Base-by-base conservation (phyloP, 2,329 filamentous ascomycete species). In the Claviceps sp. region DNA sequence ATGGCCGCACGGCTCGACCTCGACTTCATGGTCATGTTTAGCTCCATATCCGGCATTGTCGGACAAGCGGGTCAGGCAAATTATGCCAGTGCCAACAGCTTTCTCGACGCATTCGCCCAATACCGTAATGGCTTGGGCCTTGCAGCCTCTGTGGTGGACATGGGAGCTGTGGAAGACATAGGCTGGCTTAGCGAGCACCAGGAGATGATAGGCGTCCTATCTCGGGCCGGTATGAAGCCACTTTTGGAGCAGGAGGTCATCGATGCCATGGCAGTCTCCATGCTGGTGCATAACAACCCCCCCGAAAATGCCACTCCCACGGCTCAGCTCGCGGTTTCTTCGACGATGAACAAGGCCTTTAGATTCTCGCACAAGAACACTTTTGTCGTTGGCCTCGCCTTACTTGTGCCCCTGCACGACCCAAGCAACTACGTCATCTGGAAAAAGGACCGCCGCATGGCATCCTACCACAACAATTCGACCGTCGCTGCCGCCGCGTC, bases 11-110 rank as follows among this genome's bases (percentile, higher is more conserved):
- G 7, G 22, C 6, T 7, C 14, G 16, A 49, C 5, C 58, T 70
- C 1, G 65, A 69, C 50, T 71, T 74, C 58, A 70, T 73, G 49
- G 53, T 65, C 22, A 54, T 67, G 22, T 59, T 63, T 43, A 62
- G 59, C 8, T 73, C 71, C 2, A 55, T 68, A 6, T 61, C 61
- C 0, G 65, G 63, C 14, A 56, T 67, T 14, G 54, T 68, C 3
- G 70, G 67, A 7, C 61, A 65, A 20, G 54, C 60, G 1, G 64
- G 61, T 0, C 71, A 73, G 54, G 62, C 64, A 48, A 72, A 70
- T 57, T 76, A 75, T 55, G 59, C 64, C 5, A 64, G 67, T 1
- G 69, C 59, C 7, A 71, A 72, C 55, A 61, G 62, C n/a, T 73
- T 66, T 57, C 58, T 69, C 51, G 64, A 70, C 43, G 60, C 63